These are phyloP conservation scores for Liquidambar formosana DNA, from an alignment of 164 flowering plant genomes.

Conservation along the genomic window DNA sequence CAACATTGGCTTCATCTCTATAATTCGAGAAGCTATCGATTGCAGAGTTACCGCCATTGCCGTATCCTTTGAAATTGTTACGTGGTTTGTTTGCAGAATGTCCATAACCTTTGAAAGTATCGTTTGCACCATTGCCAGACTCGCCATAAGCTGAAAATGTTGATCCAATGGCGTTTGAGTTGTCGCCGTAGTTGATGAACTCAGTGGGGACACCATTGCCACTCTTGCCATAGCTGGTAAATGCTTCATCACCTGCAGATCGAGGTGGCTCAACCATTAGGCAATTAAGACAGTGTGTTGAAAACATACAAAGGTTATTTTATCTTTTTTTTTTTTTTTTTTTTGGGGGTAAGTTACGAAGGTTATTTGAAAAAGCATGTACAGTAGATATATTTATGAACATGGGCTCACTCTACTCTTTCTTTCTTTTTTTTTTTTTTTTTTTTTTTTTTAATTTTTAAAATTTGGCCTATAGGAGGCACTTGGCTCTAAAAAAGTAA, in stretches of 20 bases:
- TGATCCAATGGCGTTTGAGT: conserved; percentile 56
- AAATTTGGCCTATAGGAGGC: too few species aligned
- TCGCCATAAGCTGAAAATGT: conserved; percentile 57
- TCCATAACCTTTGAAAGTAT: conserved; percentile 58
- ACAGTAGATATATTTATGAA: too few species aligned
- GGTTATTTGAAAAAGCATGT: too few species aligned
- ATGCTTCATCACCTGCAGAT: conserved; percentile 39
- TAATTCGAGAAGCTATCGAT: conserved; percentile 50
- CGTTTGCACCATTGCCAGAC: conserved; percentile 50
- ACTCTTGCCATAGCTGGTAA: conserved; percentile 59
- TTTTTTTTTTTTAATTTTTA: too few species aligned
- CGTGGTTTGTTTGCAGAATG: conserved; percentile 53
- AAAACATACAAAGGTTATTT: too few species aligned
- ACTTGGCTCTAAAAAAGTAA: too few species aligned
- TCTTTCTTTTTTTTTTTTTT: too few species aligned
- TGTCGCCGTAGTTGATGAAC: conserved; percentile 50
- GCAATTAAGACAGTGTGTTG: too few species aligned
- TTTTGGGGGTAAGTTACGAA: too few species aligned
- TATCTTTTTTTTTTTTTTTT: too few species aligned
- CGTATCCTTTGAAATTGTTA: conserved; percentile 61
- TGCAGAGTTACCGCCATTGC: conserved; percentile 44
- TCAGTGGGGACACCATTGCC: conserved; percentile 45
- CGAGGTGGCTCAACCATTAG: too few species aligned
- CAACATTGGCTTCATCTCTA: conserved; percentile 67
- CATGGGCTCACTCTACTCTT: too few species aligned